These are phyloP conservation scores for Verbascum thapsus DNA, from an alignment of 257 asterid species.

Conservation along the genomic window DNA sequence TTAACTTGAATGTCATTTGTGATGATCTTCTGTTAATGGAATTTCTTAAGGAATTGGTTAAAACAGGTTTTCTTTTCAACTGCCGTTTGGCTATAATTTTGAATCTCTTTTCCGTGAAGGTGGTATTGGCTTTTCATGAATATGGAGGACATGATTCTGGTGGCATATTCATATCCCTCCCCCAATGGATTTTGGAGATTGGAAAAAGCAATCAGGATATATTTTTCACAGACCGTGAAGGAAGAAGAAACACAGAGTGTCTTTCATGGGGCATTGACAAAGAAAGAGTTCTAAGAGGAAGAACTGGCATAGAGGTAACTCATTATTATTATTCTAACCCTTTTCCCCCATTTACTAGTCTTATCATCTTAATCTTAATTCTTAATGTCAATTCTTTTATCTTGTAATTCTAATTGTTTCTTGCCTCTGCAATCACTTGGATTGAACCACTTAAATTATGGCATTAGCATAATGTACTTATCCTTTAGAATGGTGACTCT, in stretches of 20 bases:
- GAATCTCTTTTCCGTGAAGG: slow-evolving; percentile 43
- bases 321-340: slow-evolving; percentile 19
- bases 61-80: slow-evolving; percentile 15
- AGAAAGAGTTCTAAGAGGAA: slow-evolving; percentile 71
- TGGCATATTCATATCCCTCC: slow-evolving; percentile 63
- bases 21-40: not conserved
- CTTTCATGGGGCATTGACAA: slow-evolving; percentile 81
- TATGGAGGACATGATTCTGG: slow-evolving; percentile 64
- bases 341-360: slow-evolving; percentile 7
- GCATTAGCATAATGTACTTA: not conserved
- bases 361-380: not conserved
- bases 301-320: slow-evolving; percentile 75
- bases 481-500: slow-evolving; percentile 1
- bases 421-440: slow-evolving; percentile 12
- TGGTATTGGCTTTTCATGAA: slow-evolving; percentile 76
- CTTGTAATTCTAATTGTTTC: slow-evolving; percentile 2
- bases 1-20: slow-evolving; percentile 5
- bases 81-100: slow-evolving; percentile 23
- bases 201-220: slow-evolving; percentile 75
- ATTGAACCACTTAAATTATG: not conserved
- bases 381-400: slow-evolving; percentile 8
- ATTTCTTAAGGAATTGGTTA: not conserved
- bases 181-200: slow-evolving; percentile 80
- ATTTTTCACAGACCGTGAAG: slow-evolving; percentile 78
- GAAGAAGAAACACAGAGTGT: slow-evolving; percentile 77